Evolutionary conservation across 140 eudicot genomes (phyloP).

Genomic region (Erigeron philadelphicus): DNA sequence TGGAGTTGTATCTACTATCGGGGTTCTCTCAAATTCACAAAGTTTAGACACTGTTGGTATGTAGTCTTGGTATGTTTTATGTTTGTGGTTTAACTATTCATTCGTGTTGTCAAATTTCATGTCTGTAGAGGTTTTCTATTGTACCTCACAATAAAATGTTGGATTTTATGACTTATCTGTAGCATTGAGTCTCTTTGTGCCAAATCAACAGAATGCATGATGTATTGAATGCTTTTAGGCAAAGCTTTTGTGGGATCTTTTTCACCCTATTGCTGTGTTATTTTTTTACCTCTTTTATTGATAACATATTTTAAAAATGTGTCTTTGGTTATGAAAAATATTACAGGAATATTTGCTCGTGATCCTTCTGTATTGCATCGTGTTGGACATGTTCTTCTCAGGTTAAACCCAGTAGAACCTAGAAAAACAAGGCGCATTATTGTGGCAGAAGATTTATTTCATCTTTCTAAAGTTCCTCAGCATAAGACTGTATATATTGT

Average conservation of each 20-base stretch:
- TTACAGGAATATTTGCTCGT: constrained; percentile 73
- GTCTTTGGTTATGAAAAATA: background rate
- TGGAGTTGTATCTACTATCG: constrained; percentile 66
- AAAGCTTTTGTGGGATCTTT: background rate
- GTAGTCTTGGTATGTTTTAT: constrained; percentile 38
- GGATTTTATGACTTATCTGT: too few species aligned
- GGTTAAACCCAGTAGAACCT: constrained; percentile 60
- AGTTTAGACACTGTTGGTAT: constrained; percentile 94
- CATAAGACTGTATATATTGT: constrained; percentile 61
- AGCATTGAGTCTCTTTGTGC: background rate
- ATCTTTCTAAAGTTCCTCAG: constrained; percentile 59
- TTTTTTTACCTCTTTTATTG: background rate
- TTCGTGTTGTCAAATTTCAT: constrained; percentile 5
- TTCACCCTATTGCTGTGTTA: background rate
- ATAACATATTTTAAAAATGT: constrained; percentile 8
- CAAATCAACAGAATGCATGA: constrained; percentile 2
- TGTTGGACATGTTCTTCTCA: constrained; percentile 81
- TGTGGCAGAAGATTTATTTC: constrained; percentile 87
- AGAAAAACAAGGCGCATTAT: constrained; percentile 58
- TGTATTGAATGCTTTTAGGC: background rate
- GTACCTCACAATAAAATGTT: background rate
- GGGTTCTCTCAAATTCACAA: constrained; percentile 76
- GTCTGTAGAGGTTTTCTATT: constrained; percentile 6
- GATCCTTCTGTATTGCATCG: constrained; percentile 74
- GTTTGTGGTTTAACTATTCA: background rate